Evolutionary conservation across 164 flowering plant species (phyloP).

Genomic region (Nelumbo lutea): DNA sequence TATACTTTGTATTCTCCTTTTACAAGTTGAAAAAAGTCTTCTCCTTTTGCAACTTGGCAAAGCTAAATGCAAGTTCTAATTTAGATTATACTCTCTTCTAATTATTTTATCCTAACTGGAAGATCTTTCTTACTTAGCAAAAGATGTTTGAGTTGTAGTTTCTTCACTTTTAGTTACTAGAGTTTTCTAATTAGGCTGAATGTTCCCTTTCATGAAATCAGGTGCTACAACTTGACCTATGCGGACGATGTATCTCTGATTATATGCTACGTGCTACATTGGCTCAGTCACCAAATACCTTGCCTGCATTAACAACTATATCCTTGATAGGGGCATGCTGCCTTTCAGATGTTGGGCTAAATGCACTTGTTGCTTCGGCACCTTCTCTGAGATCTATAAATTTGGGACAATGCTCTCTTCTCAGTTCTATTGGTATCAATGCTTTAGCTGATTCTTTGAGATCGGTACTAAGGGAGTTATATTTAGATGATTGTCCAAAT

Average conservation of each 20-base stretch:
- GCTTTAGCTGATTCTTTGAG: constrained; percentile 44
- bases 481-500: constrained; percentile 61
- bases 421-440: constrained; percentile 48
- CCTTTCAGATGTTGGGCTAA: constrained; percentile 70
- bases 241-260: constrained; percentile 82
- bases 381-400: constrained; percentile 65
- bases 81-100: background rate
- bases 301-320: constrained; percentile 49
- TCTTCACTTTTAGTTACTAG: background rate
- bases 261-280: constrained; percentile 42
- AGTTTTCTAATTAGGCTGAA: background rate
- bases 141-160: background rate
- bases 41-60: background rate
- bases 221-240: constrained; percentile 83
- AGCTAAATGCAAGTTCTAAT: background rate
- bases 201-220: constrained; percentile 22
- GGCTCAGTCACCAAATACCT: constrained; percentile 37
- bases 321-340: constrained; percentile 83
- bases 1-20: background rate
- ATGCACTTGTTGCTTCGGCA: constrained; percentile 54
- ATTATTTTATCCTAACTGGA: background rate
- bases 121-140: background rate
- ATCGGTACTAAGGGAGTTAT: constrained; percentile 54
- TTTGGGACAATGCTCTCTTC: constrained; percentile 76
- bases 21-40: background rate